phyloP scores from a whole-genome alignment of 2,329 filamentous ascomycete species.

The Rutstroemia sp. region DNA sequence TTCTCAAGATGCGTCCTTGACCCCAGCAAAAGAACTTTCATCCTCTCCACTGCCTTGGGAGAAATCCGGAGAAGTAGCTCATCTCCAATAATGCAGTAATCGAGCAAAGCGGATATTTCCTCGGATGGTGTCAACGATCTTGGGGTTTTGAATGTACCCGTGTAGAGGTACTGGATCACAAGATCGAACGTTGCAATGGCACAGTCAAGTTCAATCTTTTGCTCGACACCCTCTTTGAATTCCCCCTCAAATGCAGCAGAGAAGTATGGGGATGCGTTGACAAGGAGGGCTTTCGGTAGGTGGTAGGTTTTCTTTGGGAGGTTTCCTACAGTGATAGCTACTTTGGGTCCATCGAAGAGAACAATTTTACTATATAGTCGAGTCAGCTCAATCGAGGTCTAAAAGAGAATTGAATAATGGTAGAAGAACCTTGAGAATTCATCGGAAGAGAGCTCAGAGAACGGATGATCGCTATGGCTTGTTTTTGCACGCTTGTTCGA shows the following conservation, averaged over 20 bases:
- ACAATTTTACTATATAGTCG: not conserved
- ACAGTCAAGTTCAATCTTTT: not conserved
- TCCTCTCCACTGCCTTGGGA: not conserved
- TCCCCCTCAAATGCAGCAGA: not conserved
- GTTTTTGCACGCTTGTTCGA: too few relatives aligned
- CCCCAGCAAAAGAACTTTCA: not conserved
- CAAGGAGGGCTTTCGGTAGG: not conserved
- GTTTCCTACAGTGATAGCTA: not conserved
- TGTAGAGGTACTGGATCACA: not conserved
- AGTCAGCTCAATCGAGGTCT: too few relatives aligned
- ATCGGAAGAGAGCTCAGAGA: too few relatives aligned
- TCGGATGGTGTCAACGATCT: not conserved
- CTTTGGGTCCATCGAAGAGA: not conserved
- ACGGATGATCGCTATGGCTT: too few relatives aligned
- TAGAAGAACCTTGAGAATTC: too few relatives aligned
- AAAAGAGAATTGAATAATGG: too few relatives aligned
- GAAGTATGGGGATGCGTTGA: not conserved
- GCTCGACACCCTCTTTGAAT: not conserved
- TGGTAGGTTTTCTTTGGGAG: not conserved
- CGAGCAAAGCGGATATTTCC: not conserved
- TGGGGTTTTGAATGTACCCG: not conserved
- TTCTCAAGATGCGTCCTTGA: not conserved
- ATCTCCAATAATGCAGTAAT: not conserved
- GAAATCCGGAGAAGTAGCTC: not conserved
- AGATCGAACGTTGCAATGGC: not conserved